These are phyloP conservation scores for Phaeosphaeriaceae sp. DNA, from an alignment of 2,329 filamentous ascomycete species.

Conservation along the genomic window DNA sequence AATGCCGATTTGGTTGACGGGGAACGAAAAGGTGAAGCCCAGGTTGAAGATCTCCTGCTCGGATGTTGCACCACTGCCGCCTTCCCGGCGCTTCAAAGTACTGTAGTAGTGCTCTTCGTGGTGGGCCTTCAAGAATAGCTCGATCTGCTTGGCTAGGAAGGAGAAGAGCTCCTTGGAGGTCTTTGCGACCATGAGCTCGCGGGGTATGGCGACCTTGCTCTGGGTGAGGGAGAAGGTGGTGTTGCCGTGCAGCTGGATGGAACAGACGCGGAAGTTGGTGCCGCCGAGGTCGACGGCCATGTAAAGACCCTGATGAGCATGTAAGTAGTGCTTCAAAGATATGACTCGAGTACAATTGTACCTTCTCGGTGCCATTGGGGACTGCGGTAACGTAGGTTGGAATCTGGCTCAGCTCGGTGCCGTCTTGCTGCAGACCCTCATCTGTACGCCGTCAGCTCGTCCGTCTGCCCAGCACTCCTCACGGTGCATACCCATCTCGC, in stretches of 20 bases:
- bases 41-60: constrained; percentile 87
- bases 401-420: constrained; percentile 89
- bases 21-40: constrained; percentile 99
- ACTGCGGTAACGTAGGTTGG: constrained; percentile 96
- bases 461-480: neutral
- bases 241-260: constrained; percentile 90
- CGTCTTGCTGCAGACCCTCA: constrained; percentile 80
- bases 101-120: constrained; percentile 85
- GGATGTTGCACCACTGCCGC: constrained; percentile 61
- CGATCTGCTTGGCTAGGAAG: constrained; percentile 93
- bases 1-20: constrained; percentile 90
- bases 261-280: constrained; percentile 98
- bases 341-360: constrained; percentile 68
- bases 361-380: constrained; percentile 97
- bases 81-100: constrained; percentile 69
- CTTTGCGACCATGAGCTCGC: constrained; percentile 87
- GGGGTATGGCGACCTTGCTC: constrained; percentile 90
- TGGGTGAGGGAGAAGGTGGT: constrained; percentile 93
- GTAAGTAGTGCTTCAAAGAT: constrained; percentile 5
- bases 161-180: constrained; percentile 86
- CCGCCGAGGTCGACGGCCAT: constrained; percentile 97
- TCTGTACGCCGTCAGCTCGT: constrained; percentile 58
- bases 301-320: constrained; percentile 77
- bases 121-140: constrained; percentile 83
- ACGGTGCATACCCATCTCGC: constrained; percentile 72